These are phyloP conservation scores for Apiotrichum mycotoxinovorans DNA, from an alignment of 1,284 basidiomycete genomes.

Conservation along the genomic window DNA sequence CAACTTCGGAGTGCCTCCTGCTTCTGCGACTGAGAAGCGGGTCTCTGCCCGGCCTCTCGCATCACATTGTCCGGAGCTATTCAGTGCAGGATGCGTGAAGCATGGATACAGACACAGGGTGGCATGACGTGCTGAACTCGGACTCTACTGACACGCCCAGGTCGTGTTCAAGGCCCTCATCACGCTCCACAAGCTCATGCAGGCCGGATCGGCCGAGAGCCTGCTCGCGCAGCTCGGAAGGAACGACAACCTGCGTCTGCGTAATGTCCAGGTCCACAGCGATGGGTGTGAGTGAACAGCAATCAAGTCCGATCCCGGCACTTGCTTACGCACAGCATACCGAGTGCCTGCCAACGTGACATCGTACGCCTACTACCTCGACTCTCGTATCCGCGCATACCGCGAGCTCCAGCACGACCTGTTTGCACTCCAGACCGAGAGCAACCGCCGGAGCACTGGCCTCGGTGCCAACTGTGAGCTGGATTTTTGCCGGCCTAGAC, in stretches of 20 bases:
- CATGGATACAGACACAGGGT: too few relatives aligned
- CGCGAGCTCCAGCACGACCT: constrained; percentile 90
- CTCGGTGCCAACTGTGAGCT: constrained; percentile 42
- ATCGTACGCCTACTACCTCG: constrained; percentile 84
- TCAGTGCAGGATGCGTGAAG: too few relatives aligned
- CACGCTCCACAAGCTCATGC: constrained; percentile 88
- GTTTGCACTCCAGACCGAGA: constrained; percentile 81
- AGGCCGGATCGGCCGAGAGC: constrained; percentile 87
- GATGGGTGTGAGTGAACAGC: constrained; percentile 2
- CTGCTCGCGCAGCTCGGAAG: constrained; percentile 77
- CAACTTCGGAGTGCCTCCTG: too few relatives aligned
- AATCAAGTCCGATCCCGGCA: neutral
- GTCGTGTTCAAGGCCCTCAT: constrained; percentile 95
- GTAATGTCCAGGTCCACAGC: constrained; percentile 66
- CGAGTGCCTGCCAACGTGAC: constrained; percentile 78
- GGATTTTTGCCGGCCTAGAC: neutral
- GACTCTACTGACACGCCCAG: constrained; percentile 50
- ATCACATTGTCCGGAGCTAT: too few relatives aligned
- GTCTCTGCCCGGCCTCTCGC: too few relatives aligned
- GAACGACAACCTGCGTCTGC: constrained; percentile 71
- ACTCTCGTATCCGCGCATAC: constrained; percentile 83
- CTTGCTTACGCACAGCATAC: constrained; percentile 60
- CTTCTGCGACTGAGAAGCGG: too few relatives aligned
- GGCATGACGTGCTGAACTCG: too few relatives aligned
- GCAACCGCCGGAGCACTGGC: constrained; percentile 62